Evolutionary conservation across 305 asterid species (phyloP).

Genomic region (Fraxinus baroniana): DNA sequence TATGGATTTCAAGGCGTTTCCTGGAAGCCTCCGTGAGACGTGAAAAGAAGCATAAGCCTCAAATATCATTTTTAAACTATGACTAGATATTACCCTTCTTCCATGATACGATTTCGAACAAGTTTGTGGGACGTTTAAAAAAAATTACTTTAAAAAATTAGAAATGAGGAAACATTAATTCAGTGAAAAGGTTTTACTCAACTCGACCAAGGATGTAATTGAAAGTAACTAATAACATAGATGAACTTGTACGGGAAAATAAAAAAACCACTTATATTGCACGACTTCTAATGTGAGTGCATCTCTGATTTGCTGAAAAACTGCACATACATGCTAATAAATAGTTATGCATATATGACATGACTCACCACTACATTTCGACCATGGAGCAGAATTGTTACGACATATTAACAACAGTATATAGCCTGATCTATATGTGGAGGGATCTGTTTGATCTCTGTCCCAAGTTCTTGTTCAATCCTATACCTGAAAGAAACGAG

Average conservation of each 20-base stretch:
- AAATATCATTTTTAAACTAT: not conserved
- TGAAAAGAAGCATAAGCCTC: not conserved
- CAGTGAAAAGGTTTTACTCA: not conserved
- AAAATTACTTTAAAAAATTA: not conserved
- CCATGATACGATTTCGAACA: not conserved
- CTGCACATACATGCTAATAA: not conserved
- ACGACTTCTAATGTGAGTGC: not conserved
- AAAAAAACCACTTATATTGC: not conserved
- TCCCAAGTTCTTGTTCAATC: slow-evolving; percentile 94
- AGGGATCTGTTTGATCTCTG: slow-evolving; percentile 95
- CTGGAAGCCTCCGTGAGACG: not conserved
- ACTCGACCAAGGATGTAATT: not conserved
- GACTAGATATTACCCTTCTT: not conserved
- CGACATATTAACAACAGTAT: slow-evolving; percentile 58
- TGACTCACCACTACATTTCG: slow-evolving; percentile 38
- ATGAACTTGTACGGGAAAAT: not conserved
- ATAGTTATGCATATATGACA: slow-evolving; percentile 1
- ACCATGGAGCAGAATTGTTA: slow-evolving; percentile 13
- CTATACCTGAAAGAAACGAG: slow-evolving; percentile 54
- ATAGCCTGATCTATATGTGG: slow-evolving; percentile 89
- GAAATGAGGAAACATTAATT: not conserved
- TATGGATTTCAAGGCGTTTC: not conserved
- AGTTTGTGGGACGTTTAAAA: not conserved
- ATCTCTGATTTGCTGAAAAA: not conserved
- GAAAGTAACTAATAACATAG: not conserved